Percentiles rank a stretch among this genome's conserved stretches.
phyloP scores from a whole-genome alignment of 1,284 basidiomycete species.

The Inonotus obliquus region DNA sequence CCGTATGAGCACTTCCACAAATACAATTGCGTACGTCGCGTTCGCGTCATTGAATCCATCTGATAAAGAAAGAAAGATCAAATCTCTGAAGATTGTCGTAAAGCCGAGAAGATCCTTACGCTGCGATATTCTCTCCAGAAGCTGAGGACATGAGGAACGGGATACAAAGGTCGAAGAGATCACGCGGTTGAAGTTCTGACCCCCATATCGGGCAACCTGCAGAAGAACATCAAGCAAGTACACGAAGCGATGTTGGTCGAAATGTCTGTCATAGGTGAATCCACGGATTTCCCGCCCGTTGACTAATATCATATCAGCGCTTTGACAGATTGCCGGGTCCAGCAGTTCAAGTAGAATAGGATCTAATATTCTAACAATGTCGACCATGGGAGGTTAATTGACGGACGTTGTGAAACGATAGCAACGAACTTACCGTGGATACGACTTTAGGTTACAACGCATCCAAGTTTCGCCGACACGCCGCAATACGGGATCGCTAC shows the following conservation, averaged over 20 bases:
- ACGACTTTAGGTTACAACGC: slow-evolving; percentile 88
- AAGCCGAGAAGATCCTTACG: slow-evolving; percentile 36
- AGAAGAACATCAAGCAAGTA: slow-evolving; percentile 75
- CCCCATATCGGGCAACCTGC: slow-evolving; percentile 81
- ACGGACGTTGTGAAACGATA: neutral
- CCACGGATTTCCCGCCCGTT: slow-evolving; percentile 62
- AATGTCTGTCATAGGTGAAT: slow-evolving; percentile 66
- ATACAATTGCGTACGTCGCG: slow-evolving; percentile 68
- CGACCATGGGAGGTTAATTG: slow-evolving; percentile 2
- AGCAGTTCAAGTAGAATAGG: slow-evolving; percentile 79
- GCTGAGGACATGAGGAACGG: slow-evolving; percentile 53
- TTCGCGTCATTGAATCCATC: slow-evolving; percentile 49
- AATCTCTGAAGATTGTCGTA: slow-evolving; percentile 1
- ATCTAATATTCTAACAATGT: slow-evolving; percentile 65
- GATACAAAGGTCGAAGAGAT: slow-evolving; percentile 56
- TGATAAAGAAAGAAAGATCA: slow-evolving; percentile 26
- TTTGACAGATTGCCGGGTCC: slow-evolving; percentile 55
- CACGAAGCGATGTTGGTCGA: slow-evolving; percentile 71
- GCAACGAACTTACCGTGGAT: slow-evolving; percentile 59
- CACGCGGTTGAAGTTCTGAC: slow-evolving; percentile 78
- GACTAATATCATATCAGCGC: slow-evolving; percentile 47
- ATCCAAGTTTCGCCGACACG: slow-evolving; percentile 93
- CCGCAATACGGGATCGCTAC: slow-evolving; percentile 66
- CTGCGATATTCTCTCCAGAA: slow-evolving; percentile 54
- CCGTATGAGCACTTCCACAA: slow-evolving; percentile 68